A percentile compares a stretch with the other conserved stretches of the same genome.
phyloP scores from a whole-genome alignment of 805 yeast genomes.

The Pichia thaimueangensis region DNA sequence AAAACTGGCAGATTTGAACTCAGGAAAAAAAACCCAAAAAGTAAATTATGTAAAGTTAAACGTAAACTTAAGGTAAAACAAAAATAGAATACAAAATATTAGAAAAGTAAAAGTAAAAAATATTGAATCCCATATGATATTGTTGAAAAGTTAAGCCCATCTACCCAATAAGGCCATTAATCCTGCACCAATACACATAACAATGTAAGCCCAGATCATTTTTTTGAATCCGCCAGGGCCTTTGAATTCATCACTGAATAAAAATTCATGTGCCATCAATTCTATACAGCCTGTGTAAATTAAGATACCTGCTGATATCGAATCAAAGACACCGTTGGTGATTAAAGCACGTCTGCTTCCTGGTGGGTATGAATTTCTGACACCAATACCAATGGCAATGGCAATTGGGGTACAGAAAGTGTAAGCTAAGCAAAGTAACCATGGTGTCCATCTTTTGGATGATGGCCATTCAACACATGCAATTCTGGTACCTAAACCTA shows the following conservation, averaged over 20 bases:
- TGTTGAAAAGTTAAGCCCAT: conserved; percentile 56
- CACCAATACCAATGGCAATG: conserved; percentile 73
- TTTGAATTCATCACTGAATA: conserved; percentile 56
- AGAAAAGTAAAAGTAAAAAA: too few species aligned
- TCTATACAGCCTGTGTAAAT: conserved; percentile 75
- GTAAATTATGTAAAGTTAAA: too few species aligned
- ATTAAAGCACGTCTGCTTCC: conserved; percentile 53
- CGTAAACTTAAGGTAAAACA: too few species aligned
- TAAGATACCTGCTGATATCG: conserved; percentile 72
- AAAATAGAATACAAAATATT: too few species aligned
- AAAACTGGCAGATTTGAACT: too few species aligned
- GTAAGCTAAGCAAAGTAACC: conserved; percentile 47
- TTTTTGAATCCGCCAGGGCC: conserved; percentile 48
- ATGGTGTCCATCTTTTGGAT: conserved; percentile 44
- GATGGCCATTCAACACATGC: conserved; percentile 48
- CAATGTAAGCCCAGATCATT: conserved; percentile 45
- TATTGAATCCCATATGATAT: too few species aligned
- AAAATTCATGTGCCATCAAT: conserved; percentile 71
- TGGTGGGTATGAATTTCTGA: conserved; percentile 55
- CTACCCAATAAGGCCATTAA: conserved; percentile 71
- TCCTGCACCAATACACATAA: conserved; percentile 63
- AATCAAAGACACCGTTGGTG: conserved; percentile 66
- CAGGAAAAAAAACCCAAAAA: too few species aligned
- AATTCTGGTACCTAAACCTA: conserved; percentile 76
- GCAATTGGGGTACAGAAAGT: conserved; percentile 66